These are phyloP conservation scores for Pichia sp. DNA, from an alignment of 1,139 yeast species.

Conservation along the genomic window DNA sequence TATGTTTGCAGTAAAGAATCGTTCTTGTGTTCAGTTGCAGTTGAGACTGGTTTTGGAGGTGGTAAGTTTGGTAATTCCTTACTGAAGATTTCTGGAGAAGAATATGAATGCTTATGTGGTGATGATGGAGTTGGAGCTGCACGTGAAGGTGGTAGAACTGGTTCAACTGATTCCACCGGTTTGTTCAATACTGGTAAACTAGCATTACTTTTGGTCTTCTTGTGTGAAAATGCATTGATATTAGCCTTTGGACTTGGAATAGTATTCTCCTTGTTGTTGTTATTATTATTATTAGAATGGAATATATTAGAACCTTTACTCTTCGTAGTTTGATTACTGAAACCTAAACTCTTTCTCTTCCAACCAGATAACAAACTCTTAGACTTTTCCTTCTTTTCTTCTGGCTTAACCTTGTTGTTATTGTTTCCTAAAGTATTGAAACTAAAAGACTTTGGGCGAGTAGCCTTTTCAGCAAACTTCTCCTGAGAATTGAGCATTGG, in stretches of 20 bases:
- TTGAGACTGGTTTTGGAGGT: conserved; percentile 7
- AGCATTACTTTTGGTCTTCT: conserved; percentile 5
- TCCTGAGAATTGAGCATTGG: conserved; percentile 3
- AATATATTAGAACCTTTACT: conserved; percentile 5
- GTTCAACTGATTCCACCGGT: neutral
- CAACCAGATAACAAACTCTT: conserved; percentile 30
- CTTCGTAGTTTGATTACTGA: conserved; percentile 1
- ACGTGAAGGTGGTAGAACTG: neutral
- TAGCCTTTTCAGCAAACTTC: conserved; percentile 5
- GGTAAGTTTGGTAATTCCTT: conserved; percentile 14
- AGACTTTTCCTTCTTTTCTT: conserved; percentile 27
- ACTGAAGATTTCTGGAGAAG: conserved; percentile 10
- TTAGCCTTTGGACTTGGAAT: neutral
- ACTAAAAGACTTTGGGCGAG: conserved; percentile 19
- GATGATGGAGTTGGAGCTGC: conserved; percentile 6
- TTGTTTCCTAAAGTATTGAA: conserved; percentile 8
- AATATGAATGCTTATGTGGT: conserved; percentile 17
- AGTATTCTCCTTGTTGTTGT: neutral
- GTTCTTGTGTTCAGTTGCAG: conserved; percentile 5
- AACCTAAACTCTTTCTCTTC: conserved; percentile 31
- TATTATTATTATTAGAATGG: neutral
- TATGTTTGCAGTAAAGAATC: conserved; percentile 24
- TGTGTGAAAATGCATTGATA: neutral
- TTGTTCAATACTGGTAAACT: conserved; percentile 11
- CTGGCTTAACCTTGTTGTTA: conserved; percentile 1